Conservation (phyloP, 257 asterid species). For the Eucommia ulmoides region DNA sequence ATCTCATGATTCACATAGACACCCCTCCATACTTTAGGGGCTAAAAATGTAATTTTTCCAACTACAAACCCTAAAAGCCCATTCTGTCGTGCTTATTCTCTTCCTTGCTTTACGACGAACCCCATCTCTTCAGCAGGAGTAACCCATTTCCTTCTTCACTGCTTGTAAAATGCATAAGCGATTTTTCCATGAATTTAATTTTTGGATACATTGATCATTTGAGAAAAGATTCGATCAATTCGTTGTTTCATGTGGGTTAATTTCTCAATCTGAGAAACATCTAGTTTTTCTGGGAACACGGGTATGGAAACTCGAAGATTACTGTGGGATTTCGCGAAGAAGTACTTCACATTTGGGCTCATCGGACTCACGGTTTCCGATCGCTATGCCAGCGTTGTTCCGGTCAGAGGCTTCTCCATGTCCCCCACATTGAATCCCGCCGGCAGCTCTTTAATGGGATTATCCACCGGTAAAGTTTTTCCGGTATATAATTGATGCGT, state of each 20-base stretch:
- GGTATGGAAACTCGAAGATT: slow-evolving; percentile 35
- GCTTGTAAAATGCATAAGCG: too few species aligned
- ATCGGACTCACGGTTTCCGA: slow-evolving; percentile 64
- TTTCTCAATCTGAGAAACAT: slow-evolving; percentile 3
- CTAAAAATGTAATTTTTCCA: too few species aligned
- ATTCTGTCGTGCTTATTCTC: too few species aligned
- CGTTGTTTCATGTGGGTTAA: slow-evolving; percentile 1
- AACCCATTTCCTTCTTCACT: too few species aligned
- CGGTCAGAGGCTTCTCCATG: slow-evolving; percentile 85
- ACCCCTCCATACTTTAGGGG: too few species aligned
- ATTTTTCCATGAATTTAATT: too few species aligned
- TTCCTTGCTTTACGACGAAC: too few species aligned
- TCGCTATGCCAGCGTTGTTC: slow-evolving; percentile 49
- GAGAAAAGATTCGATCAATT: not conserved
- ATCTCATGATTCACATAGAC: too few species aligned
- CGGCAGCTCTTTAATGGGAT: slow-evolving; percentile 13
- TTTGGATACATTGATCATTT: too few species aligned
- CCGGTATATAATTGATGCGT: too few species aligned
- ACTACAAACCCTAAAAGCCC: too few species aligned
- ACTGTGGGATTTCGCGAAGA: slow-evolving; percentile 38
- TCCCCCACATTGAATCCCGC: slow-evolving; percentile 77
- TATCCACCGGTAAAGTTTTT: slow-evolving; percentile 28
- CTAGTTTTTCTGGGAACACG: slow-evolving; percentile 5
- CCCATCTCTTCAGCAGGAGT: too few species aligned
- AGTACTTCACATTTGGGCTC: slow-evolving; percentile 41